Base-by-base conservation (phyloP, 257 asterid genomes). In the Cinchona pubescens region DNA sequence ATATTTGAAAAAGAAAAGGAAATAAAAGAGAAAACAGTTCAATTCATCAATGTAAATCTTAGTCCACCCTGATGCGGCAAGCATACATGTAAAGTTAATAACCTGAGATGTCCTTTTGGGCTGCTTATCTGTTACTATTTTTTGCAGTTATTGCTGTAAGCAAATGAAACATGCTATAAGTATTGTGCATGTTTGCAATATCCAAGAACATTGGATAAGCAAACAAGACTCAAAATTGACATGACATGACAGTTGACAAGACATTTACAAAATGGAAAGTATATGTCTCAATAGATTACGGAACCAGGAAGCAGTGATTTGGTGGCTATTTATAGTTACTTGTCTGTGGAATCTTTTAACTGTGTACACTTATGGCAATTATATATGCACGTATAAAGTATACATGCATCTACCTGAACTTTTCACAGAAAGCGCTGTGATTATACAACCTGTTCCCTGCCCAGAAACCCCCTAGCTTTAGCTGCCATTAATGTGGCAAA, bases 161-260 rank as follows among this genome's bases (percentile, higher is more conserved):
- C 19, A 37, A 45, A 45, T 45, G 27, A 69, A 16, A 69, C 53
- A 48, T 48, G 18, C 15, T 16, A 48, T 49, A 49, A 2, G 19
- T 19, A 14, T 40, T 35, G 32, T 30, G 23, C 10, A 13, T 27
- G 46, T 15, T 45, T 73, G n/a, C 27, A 23, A 18, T 15, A 32
- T 45, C 6, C 37, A 43, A 73, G 3, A 60, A 60, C 46, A 61
- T 35, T 25, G 37, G 38, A 53, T 23, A 70, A 30, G 66, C 43
- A 34, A 51, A 25, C 38, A n/a, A 12, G 51, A 45, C 49, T 32
- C 13, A 14, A 34, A 35, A 13, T 27, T 53, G n/a, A 18, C 13
- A n/a, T 29, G 48, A 62, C n/a, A 46, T 46, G 70, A 48, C 35
- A 61, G 71, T 62, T 43, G 71, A 40, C 43, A 34, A 48, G 53